A percentile compares a stretch with the other conserved stretches of the same genome.
Conservation (phyloP, 495 filamentous ascomycete genomes). For the Hyaloscypha variabilis region DNA sequence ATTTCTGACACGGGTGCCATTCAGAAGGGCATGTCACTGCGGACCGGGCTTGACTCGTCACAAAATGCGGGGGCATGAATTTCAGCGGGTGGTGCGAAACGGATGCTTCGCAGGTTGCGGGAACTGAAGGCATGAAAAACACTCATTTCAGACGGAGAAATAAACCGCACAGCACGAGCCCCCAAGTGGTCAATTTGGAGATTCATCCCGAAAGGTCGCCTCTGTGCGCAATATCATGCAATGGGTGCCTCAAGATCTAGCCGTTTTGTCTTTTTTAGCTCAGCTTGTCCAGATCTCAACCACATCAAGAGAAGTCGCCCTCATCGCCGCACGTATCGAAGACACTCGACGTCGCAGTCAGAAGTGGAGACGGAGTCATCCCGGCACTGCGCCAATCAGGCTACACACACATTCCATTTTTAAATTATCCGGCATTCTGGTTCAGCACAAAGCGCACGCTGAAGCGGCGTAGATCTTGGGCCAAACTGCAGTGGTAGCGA, state of each 20-base stretch:
- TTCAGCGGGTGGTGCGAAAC: background rate
- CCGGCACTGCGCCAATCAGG: background rate
- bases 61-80: slow-evolving; percentile 6
- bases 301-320: background rate
- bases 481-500: slow-evolving; percentile 14
- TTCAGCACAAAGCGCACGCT: slow-evolving; percentile 14
- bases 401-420: background rate
- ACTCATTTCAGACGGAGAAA: slow-evolving; percentile 24
- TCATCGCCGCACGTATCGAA: background rate
- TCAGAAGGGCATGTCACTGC: background rate
- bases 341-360: slow-evolving; percentile 2
- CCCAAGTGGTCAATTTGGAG: background rate
- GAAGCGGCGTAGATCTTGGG: slow-evolving; percentile 13
- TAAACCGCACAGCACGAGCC: slow-evolving; percentile 17
- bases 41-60: background rate
- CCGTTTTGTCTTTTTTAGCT: background rate
- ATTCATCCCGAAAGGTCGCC: slow-evolving; percentile 6
- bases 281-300: background rate
- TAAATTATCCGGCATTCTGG: slow-evolving; percentile 14
- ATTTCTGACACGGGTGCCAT: background rate
- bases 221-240: slow-evolving; percentile 25
- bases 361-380: background rate
- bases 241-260: background rate
- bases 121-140: slow-evolving; percentile 19
- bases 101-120: background rate